Percentiles rank a stretch among this genome's conserved stretches.
phyloP scores from a whole-genome alignment of 345 rosid species.

The Salix suchowensis region DNA sequence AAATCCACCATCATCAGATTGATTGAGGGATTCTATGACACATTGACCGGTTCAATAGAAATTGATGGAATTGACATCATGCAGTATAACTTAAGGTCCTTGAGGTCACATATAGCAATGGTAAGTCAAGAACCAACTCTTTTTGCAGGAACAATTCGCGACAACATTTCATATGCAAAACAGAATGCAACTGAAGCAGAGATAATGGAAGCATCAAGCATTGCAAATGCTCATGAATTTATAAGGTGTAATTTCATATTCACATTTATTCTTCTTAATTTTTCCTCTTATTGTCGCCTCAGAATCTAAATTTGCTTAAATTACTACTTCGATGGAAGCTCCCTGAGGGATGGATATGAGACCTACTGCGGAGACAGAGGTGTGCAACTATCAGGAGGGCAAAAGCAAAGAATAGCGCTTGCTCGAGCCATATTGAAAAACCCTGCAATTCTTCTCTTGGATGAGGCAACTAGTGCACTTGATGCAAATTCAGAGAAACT shows the following conservation, averaged over 20 bases:
- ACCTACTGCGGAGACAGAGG: not conserved
- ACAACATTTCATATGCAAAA: constrained; percentile 26
- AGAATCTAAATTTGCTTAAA: not conserved
- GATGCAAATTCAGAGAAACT: constrained; percentile 31
- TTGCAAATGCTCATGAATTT: constrained; percentile 36
- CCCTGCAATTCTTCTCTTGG: constrained; percentile 18
- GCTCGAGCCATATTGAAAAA: constrained; percentile 13
- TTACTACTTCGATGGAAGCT: not conserved
- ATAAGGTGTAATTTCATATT: not conserved
- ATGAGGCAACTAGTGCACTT: constrained; percentile 36
- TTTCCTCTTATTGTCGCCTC: not conserved
- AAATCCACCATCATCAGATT: constrained; percentile 13
- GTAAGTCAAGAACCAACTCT: constrained; percentile 34
- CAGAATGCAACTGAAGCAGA: constrained; percentile 28
- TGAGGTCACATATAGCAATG: constrained; percentile 8
- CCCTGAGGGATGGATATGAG: not conserved
- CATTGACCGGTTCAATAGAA: not conserved
- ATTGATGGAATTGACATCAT: constrained; percentile 10
- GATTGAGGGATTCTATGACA: not conserved
- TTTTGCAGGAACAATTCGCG: constrained; percentile 26
- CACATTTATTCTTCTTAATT: not conserved
- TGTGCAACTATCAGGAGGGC: constrained; percentile 7
- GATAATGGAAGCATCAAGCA: constrained; percentile 21
- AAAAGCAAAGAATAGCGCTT: constrained; percentile 8
- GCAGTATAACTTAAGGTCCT: not conserved